A percentile compares a stretch with the other conserved stretches of the same genome.
phyloP scores from a whole-genome alignment of 345 rosid genomes.

The Raphanus sativus region DNA sequence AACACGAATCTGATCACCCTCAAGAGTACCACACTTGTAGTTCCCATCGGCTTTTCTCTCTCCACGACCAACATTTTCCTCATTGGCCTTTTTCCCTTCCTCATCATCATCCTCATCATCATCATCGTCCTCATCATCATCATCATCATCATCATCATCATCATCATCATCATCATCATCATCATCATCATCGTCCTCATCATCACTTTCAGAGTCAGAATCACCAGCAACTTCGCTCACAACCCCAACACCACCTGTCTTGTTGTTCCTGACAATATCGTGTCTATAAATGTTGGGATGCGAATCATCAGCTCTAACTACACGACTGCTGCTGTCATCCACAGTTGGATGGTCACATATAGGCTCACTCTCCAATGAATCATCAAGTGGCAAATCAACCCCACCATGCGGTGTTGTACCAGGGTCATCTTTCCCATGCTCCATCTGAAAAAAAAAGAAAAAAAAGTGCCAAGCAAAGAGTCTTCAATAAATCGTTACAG shows the following conservation, averaged over 20 bases:
- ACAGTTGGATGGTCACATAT: slow-evolving; percentile 33
- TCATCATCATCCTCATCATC: slow-evolving; percentile 36
- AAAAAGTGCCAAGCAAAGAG: slow-evolving; percentile 5
- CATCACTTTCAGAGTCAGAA: slow-evolving; percentile 84
- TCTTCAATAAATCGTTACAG: not conserved
- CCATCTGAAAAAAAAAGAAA: slow-evolving; percentile 51
- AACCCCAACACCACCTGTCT: slow-evolving; percentile 61
- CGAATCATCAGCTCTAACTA: slow-evolving; percentile 26
- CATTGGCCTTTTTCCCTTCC: slow-evolving; percentile 27
- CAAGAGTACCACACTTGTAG: slow-evolving; percentile 59
- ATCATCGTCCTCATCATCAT: slow-evolving; percentile 25
- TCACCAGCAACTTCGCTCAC: slow-evolving; percentile 92
- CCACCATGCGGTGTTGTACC: slow-evolving; percentile 37
- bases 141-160: slow-evolving; percentile 34
- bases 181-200: slow-evolving; percentile 52
- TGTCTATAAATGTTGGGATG: slow-evolving; percentile 64
- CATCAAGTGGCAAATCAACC: slow-evolving; percentile 31
- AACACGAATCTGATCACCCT: slow-evolving; percentile 80
- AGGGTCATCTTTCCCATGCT: slow-evolving; percentile 42
- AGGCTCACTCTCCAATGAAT: slow-evolving; percentile 27
- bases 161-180: slow-evolving; percentile 46
- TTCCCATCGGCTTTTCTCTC: slow-evolving; percentile 33
- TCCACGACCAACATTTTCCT: slow-evolving; percentile 36
- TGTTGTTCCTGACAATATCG: slow-evolving; percentile 73
- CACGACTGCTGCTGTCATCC: slow-evolving; percentile 20